Evolutionary conservation across 2,329 filamentous ascomycete species (phyloP).

Genomic region (Mycosphaerelloides madeirae): DNA sequence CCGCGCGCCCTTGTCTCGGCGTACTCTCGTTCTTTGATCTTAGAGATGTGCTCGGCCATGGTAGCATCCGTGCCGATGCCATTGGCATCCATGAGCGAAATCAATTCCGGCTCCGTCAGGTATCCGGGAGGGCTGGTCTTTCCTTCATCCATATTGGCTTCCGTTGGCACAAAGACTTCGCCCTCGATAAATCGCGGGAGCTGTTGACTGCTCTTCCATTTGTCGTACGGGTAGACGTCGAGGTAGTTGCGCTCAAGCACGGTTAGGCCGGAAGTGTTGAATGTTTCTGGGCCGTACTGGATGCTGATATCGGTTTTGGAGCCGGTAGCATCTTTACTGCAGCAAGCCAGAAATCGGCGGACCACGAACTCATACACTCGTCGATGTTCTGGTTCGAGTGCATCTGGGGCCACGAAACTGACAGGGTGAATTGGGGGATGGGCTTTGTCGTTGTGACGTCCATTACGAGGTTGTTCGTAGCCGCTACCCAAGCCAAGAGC

Average conservation of each 20-base stretch:
- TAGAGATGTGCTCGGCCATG: constrained; percentile 97
- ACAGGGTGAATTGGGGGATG: constrained; percentile 97
- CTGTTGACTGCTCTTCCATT: constrained; percentile 83
- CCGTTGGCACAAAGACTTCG: constrained; percentile 79
- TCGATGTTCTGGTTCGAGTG: constrained; percentile 58
- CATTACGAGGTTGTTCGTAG: constrained; percentile 76
- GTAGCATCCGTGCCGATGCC: constrained; percentile 97
- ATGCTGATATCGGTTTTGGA: constrained; percentile 81
- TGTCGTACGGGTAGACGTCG: constrained; percentile 93
- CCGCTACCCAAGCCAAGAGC: constrained; percentile 70
- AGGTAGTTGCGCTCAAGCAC: constrained; percentile 89
- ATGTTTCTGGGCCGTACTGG: constrained; percentile 74
- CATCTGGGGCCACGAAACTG: constrained; percentile 64
- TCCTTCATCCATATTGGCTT: constrained; percentile 86
- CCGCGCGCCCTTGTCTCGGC: constrained; percentile 60
- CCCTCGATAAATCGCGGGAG: constrained; percentile 74
- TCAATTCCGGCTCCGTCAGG: constrained; percentile 90
- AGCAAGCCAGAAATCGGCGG: constrained; percentile 89
- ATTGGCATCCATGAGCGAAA: constrained; percentile 96
- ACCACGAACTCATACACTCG: constrained; percentile 89
- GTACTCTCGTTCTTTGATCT: constrained; percentile 87
- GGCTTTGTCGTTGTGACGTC: constrained; percentile 88
- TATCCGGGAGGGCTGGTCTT: constrained; percentile 80
- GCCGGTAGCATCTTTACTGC: constrained; percentile 87
- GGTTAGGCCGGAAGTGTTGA: constrained; percentile 75